A percentile compares a stretch with the other conserved stretches of the same genome.
These are phyloP conservation scores for Schrenkiella parvula DNA, from an alignment of 345 rosid genomes.

Conservation along the genomic window DNA sequence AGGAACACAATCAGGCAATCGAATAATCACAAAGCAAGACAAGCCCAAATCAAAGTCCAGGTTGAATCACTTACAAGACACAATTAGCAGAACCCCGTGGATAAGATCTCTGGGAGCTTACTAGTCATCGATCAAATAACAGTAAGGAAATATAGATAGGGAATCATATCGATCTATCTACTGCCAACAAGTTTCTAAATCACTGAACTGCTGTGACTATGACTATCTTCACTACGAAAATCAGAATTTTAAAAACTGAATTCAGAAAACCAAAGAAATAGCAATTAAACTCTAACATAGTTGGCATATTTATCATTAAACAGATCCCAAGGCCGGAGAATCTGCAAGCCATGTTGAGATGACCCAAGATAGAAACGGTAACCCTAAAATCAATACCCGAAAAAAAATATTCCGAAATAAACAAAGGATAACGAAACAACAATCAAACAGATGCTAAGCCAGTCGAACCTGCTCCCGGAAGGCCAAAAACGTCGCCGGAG, in stretches of 20 bases:
- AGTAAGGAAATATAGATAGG: neutral
- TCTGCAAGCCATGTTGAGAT: constrained; percentile 26
- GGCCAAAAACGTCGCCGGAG: constrained; percentile 6
- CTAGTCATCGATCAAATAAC: constrained; percentile 1
- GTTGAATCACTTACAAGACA: neutral
- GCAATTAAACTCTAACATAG: constrained; percentile 19
- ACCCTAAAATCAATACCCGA: constrained; percentile 13
- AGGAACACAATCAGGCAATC: neutral
- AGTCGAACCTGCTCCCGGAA: constrained; percentile 20
- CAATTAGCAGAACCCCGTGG: neutral
- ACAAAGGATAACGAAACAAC: neutral
- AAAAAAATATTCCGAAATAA: neutral
- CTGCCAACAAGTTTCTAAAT: constrained; percentile 31
- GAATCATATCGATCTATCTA: constrained; percentile 33
- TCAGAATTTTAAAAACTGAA: neutral
- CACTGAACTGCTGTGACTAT: constrained; percentile 20
- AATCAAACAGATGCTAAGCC: constrained; percentile 1
- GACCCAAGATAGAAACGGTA: constrained; percentile 2
- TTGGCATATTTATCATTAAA: constrained; percentile 25
- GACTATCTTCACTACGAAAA: constrained; percentile 1
- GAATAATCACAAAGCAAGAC: neutral
- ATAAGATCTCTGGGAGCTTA: constrained; percentile 5
- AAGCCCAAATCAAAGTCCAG: neutral
- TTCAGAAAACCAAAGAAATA: constrained; percentile 30
- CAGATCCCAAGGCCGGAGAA: constrained; percentile 55